A percentile compares a stretch with the other conserved stretches of the same genome.
Evolutionary conservation across 768 basidiomycete species (phyloP).

Genomic region (Kwoniella heveanensis): DNA sequence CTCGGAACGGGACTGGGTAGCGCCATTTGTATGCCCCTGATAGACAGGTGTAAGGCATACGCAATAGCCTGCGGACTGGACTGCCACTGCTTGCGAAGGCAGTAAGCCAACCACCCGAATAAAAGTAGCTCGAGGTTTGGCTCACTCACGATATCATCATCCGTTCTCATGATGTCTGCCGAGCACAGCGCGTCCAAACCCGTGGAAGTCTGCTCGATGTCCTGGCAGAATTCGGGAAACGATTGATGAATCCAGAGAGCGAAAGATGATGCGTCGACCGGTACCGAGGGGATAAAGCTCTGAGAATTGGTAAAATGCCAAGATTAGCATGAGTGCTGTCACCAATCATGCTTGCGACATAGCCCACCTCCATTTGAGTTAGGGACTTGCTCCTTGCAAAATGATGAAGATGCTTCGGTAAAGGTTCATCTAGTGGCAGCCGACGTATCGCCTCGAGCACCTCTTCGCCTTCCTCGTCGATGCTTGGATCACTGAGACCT

Average conservation of each 20-base stretch:
- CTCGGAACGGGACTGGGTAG: slow-evolving; percentile 83
- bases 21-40: slow-evolving; percentile 80
- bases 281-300: slow-evolving; percentile 56
- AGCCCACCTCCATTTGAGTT: slow-evolving; percentile 71
- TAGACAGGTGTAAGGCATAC: slow-evolving; percentile 80
- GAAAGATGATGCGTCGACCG: slow-evolving; percentile 86
- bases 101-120: slow-evolving; percentile 15
- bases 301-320: slow-evolving; percentile 3
- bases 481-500: slow-evolving; percentile 49
- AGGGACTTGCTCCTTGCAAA: slow-evolving; percentile 71
- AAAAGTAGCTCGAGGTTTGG: background rate
- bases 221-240: slow-evolving; percentile 78
- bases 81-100: slow-evolving; percentile 45
- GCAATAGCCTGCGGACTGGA: slow-evolving; percentile 51
- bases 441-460: slow-evolving; percentile 66
- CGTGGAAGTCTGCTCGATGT: slow-evolving; percentile 64
- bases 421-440: slow-evolving; percentile 58
- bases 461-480: slow-evolving; percentile 71
- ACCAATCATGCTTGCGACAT: slow-evolving; percentile 53
- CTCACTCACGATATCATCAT: slow-evolving; percentile 55
- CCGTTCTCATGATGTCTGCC: slow-evolving; percentile 54
- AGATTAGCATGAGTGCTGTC: background rate
- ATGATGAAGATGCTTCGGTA: slow-evolving; percentile 65
- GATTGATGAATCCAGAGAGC: slow-evolving; percentile 93
- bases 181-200: slow-evolving; percentile 46